A percentile compares a stretch with the other conserved stretches of the same genome.
phyloP scores from a whole-genome alignment of 371 early-diverging fungal species.

The Mortierella sp. region DNA sequence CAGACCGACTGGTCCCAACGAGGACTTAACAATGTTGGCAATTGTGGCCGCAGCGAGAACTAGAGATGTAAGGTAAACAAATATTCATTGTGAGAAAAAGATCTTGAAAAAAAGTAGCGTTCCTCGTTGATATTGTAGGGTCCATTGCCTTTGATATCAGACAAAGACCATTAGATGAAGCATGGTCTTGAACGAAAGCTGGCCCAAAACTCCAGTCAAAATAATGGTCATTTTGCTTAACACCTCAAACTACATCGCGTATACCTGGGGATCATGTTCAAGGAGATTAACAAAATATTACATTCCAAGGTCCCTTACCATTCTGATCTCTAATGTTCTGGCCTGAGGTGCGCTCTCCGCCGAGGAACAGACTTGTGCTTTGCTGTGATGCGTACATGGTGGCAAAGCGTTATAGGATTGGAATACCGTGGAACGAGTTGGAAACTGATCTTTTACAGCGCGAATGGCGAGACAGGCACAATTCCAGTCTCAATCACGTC shows the following conservation, averaged over 20 bases:
- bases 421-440: background rate
- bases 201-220: background rate
- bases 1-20: slow-evolving; percentile 99
- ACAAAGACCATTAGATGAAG: background rate
- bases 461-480: too few species aligned
- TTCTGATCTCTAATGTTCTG: slow-evolving; percentile 96
- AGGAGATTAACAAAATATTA: background rate
- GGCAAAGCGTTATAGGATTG: background rate
- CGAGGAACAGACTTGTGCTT: slow-evolving; percentile 73
- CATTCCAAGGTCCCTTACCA: slow-evolving; percentile 72
- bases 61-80: slow-evolving; percentile 17
- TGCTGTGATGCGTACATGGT: slow-evolving; percentile 55
- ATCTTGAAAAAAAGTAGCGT: slow-evolving; percentile 1
- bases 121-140: background rate
- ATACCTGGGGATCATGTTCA: background rate
- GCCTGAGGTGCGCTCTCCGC: slow-evolving; percentile 94
- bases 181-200: background rate
- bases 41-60: slow-evolving; percentile 86
- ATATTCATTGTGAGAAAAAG: background rate
- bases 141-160: background rate
- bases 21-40: slow-evolving; percentile 98
- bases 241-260: background rate
- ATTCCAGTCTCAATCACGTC: too few species aligned
- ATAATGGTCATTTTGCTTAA: background rate
- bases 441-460: background rate